Evolutionary conservation across 768 basidiomycete species (phyloP).

Genomic region (Tylopilus sp.): DNA sequence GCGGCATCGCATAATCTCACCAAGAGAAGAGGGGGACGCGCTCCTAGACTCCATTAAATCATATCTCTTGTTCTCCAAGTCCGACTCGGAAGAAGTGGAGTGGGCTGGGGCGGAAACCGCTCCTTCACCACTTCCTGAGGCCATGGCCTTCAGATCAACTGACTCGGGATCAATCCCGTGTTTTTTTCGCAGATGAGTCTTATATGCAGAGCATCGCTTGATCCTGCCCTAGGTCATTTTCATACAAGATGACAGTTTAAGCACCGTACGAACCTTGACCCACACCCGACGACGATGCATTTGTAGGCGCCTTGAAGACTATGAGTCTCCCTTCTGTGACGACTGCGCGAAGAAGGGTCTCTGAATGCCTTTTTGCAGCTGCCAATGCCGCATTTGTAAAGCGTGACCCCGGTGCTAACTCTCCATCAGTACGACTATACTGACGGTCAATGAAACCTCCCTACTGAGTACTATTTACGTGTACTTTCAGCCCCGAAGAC

Average conservation of each 20-base stretch:
- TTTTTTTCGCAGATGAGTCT: constrained; percentile 50
- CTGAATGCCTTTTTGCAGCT: constrained; percentile 52
- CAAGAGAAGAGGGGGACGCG: constrained; percentile 4
- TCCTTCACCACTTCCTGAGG: constrained; percentile 10
- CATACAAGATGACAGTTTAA: neutral
- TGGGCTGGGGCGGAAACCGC: constrained; percentile 14
- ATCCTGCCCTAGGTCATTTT: constrained; percentile 40
- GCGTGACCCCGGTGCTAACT: constrained; percentile 48
- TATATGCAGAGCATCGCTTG: constrained; percentile 60
- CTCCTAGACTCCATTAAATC: constrained; percentile 4
- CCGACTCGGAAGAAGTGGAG: constrained; percentile 1
- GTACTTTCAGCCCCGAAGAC: constrained; percentile 57
- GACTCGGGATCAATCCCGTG: constrained; percentile 36
- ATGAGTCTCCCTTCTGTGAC: constrained; percentile 64
- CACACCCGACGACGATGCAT: constrained; percentile 46
- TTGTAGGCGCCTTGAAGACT: constrained; percentile 36
- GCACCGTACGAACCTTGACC: constrained; percentile 38
- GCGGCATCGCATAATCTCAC: constrained; percentile 13
- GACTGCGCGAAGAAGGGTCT: constrained; percentile 66
- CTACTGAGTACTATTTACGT: constrained; percentile 66
- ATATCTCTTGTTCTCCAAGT: neutral
- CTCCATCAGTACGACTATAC: constrained; percentile 7
- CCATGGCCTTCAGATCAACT: constrained; percentile 23
- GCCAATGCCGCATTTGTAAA: constrained; percentile 46
- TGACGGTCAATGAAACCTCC: constrained; percentile 21